These are phyloP conservation scores for Waltergamsia citrina DNA, from an alignment of 2,329 filamentous ascomycete species.

Conservation along the genomic window DNA sequence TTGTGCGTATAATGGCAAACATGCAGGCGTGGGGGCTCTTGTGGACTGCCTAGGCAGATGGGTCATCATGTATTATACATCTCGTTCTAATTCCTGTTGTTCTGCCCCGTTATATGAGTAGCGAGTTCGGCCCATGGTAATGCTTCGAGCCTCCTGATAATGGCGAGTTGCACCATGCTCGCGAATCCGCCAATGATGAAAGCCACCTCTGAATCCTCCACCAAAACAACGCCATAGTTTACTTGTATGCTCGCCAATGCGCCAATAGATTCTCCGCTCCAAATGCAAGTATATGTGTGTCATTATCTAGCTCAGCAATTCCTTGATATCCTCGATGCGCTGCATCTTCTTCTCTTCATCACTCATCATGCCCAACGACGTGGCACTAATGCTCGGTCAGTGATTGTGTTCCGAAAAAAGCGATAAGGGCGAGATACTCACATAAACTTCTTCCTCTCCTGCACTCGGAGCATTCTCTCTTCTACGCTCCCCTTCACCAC, in stretches of 20 bases:
- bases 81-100: too few species aligned
- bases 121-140: too few species aligned
- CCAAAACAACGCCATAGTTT: too few species aligned
- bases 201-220: not conserved
- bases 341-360: constrained; percentile 81
- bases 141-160: too few species aligned
- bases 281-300: not conserved
- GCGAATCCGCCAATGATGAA: too few species aligned
- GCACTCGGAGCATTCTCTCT: constrained; percentile 86
- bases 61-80: too few species aligned
- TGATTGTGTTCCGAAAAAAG: not conserved
- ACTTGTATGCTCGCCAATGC: not conserved
- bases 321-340: constrained; percentile 80
- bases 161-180: too few species aligned
- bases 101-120: too few species aligned
- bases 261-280: not conserved
- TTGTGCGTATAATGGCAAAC: too few species aligned
- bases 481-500: constrained; percentile 88
- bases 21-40: too few species aligned
- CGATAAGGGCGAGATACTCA: constrained; percentile 37
- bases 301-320: constrained; percentile 24
- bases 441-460: constrained; percentile 95
- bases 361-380: constrained; percentile 83
- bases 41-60: too few species aligned
- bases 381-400: constrained; percentile 53